Evolutionary conservation across 2,329 filamentous ascomycete species (phyloP).

Genomic region (Colletotrichum nymphaeae): DNA sequence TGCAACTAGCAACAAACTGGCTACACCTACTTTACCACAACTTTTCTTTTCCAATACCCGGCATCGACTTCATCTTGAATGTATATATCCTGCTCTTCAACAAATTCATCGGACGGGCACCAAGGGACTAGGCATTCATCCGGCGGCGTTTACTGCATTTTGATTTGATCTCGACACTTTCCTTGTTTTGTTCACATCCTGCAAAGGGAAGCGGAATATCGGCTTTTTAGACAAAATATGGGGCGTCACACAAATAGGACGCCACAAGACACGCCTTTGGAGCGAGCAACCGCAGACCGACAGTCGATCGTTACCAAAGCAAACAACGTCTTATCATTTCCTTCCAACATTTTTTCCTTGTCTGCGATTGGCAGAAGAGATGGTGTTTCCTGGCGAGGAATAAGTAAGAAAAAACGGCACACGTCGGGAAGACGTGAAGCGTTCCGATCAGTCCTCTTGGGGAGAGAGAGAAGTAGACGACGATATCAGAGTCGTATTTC

Average conservation of each 20-base stretch:
- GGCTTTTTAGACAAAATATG: slow-evolving; percentile 6
- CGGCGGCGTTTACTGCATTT: slow-evolving; percentile 30
- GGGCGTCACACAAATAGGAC: background rate
- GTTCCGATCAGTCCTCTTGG: slow-evolving; percentile 21
- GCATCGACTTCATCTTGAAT: slow-evolving; percentile 20
- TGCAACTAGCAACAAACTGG: slow-evolving; percentile 27
- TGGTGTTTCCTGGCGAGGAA: background rate
- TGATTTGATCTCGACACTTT: background rate
- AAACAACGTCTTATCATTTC: slow-evolving; percentile 7
- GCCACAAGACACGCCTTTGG: background rate
- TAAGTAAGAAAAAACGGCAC: background rate
- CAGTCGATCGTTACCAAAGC: slow-evolving; percentile 9
- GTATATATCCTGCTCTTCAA: slow-evolving; percentile 35
- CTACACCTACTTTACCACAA: slow-evolving; percentile 8
- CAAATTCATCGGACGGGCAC: slow-evolving; percentile 24
- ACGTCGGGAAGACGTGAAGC: slow-evolving; percentile 3
- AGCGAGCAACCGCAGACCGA: slow-evolving; percentile 15
- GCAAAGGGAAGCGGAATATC: background rate
- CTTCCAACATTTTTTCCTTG: background rate
- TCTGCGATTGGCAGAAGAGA: background rate
- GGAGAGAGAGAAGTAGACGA: slow-evolving; percentile 26
- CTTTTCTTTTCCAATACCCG: slow-evolving; percentile 33
- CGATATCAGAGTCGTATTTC: slow-evolving; percentile 8
- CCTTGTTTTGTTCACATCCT: background rate
- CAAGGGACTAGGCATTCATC: slow-evolving; percentile 32